Percentiles rank a stretch among this genome's conserved stretches.
These are phyloP conservation scores for Neonectria magnoliae DNA, from an alignment of 2,329 filamentous ascomycete species.

Conservation along the genomic window DNA sequence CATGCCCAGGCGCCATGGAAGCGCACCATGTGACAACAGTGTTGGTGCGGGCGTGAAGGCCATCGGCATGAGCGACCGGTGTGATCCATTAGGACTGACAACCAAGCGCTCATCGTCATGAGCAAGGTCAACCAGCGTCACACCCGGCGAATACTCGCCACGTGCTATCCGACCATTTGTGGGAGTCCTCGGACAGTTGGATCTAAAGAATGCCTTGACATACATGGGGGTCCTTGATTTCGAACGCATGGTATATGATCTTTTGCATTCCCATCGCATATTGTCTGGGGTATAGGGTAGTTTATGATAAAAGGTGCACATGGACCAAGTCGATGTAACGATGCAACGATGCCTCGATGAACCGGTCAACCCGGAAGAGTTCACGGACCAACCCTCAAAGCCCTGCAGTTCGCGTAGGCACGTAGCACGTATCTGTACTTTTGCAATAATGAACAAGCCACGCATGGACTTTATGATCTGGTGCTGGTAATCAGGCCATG, in stretches of 20 bases:
- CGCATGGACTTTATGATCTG: constrained; percentile 26
- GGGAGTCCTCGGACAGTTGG: constrained; percentile 1
- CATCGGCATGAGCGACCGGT: neutral
- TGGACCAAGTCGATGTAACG: constrained; percentile 7
- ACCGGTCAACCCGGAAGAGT: constrained; percentile 32
- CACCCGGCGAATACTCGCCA: constrained; percentile 12
- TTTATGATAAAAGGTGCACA: constrained; percentile 12
- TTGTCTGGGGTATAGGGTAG: constrained; percentile 20
- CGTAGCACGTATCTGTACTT: constrained; percentile 12
- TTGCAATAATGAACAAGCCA: constrained; percentile 35
- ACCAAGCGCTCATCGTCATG: neutral
- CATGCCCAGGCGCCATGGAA: constrained; percentile 1
- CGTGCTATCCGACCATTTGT: constrained; percentile 17
- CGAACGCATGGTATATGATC: constrained; percentile 14
- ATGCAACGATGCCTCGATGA: constrained; percentile 25
- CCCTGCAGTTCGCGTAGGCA: constrained; percentile 18
- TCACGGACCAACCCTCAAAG: constrained; percentile 23
- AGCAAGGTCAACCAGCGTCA: constrained; percentile 7
- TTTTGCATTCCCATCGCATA: neutral
- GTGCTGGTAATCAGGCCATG: constrained; percentile 33
- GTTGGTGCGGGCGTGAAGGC: constrained; percentile 9
- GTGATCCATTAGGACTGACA: neutral
- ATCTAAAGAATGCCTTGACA: constrained; percentile 22
- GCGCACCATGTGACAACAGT: constrained; percentile 3
- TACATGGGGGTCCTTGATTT: constrained; percentile 35